phyloP scores from a whole-genome alignment of 129 eudicot genomes.

The Pseudognaphalium luteoalbum region DNA sequence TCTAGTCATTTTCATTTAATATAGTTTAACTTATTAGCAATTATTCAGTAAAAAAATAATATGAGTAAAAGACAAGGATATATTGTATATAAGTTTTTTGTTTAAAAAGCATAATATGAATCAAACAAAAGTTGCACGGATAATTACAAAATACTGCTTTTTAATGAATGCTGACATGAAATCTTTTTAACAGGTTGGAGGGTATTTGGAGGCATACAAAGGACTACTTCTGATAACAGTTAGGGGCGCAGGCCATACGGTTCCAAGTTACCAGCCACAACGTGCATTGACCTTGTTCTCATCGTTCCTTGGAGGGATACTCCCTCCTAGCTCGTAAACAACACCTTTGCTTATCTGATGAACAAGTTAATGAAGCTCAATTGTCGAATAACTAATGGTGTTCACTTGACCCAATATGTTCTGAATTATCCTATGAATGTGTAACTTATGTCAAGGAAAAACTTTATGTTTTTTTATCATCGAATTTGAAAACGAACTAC shows the following conservation, averaged over 20 bases:
- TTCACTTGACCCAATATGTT: slow-evolving; percentile 13
- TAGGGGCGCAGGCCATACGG: slow-evolving; percentile 52
- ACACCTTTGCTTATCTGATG: slow-evolving; percentile 11
- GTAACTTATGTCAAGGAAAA: neutral
- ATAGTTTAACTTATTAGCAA: neutral
- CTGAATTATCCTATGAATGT: neutral
- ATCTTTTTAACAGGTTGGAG: slow-evolving; percentile 41
- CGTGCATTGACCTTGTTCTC: slow-evolving; percentile 45
- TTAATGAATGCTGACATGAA: slow-evolving; percentile 11
- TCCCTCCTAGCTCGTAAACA: slow-evolving; percentile 37
- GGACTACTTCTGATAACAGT: slow-evolving; percentile 43
- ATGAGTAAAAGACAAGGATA: neutral
- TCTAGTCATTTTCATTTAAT: neutral
- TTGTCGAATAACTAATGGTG: slow-evolving; percentile 20
- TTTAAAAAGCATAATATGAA: neutral
- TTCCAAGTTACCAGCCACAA: slow-evolving; percentile 52
- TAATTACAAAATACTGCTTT: neutral
- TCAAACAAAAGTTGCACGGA: neutral
- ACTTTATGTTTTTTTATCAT: neutral
- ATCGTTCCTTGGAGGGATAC: slow-evolving; percentile 48
- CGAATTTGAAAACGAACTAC: neutral
- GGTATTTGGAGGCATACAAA: slow-evolving; percentile 46
- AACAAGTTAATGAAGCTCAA: neutral
- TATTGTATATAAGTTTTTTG: no score
- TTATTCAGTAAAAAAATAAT: neutral